Evolutionary conservation across 148 eudicot genomes (phyloP).

Genomic region (Dianthus caryophyllus): DNA sequence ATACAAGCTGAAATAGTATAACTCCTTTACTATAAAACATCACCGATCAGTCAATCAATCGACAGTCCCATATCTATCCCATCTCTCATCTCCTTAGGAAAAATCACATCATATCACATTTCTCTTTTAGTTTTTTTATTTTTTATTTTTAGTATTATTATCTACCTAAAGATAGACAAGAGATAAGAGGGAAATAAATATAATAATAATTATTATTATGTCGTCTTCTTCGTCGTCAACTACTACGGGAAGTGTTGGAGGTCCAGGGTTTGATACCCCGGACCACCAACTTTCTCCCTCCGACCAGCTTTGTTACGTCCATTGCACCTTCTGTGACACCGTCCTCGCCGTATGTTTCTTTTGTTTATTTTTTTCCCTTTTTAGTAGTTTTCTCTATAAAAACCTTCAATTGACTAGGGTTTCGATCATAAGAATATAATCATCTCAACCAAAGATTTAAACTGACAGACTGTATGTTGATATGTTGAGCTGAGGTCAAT

Average conservation of each 20-base stretch:
- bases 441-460: too few species aligned
- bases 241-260: conserved; percentile 22
- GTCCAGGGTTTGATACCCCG: conserved; percentile 17
- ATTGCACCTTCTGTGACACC: conserved; percentile 80
- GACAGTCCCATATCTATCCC: conserved; percentile 50
- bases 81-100: conserved; percentile 27
- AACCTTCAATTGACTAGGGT: too few species aligned
- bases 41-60: conserved; percentile 36
- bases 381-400: too few species aligned
- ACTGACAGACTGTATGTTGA: too few species aligned
- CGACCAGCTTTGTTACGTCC: conserved; percentile 94
- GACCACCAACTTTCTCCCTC: conserved; percentile 44
- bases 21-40: conserved; percentile 22
- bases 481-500: too few species aligned
- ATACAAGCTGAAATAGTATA: neutral
- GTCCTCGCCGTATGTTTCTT: conserved; percentile 67
- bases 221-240: conserved; percentile 40
- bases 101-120: conserved; percentile 1
- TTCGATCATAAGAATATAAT: too few species aligned
- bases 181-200: neutral
- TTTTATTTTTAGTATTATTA: neutral
- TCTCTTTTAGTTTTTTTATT: neutral
- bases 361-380: too few species aligned
- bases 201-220: neutral
- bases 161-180: neutral